These are phyloP conservation scores for Lecanicillium sp. DNA, from an alignment of 2,329 filamentous ascomycete genomes.

Conservation along the genomic window DNA sequence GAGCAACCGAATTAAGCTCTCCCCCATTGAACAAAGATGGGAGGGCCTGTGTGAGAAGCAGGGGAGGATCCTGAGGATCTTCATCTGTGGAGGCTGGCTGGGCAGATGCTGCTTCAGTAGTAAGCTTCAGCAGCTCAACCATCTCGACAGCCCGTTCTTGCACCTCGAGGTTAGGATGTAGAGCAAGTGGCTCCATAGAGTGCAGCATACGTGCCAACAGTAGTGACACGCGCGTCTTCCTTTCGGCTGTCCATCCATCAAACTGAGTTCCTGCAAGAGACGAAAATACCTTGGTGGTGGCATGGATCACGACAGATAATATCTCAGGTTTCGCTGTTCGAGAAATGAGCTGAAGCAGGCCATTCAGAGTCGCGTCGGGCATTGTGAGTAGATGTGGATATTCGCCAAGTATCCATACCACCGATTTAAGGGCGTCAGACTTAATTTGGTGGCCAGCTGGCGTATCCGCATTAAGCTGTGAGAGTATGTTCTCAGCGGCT, in stretches of 20 bases:
- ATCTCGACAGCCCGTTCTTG: constrained; percentile 94
- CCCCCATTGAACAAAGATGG: constrained; percentile 79
- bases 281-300: constrained; percentile 78
- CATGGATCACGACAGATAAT: constrained; percentile 75
- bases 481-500: constrained; percentile 71
- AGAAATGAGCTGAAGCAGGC: constrained; percentile 61
- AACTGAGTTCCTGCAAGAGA: constrained; percentile 58
- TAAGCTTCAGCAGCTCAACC: constrained; percentile 79
- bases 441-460: constrained; percentile 48
- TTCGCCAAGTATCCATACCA: constrained; percentile 84
- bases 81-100: constrained; percentile 52
- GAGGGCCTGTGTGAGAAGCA: constrained; percentile 84
- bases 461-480: constrained; percentile 45
- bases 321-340: constrained; percentile 52
- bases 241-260: constrained; percentile 61
- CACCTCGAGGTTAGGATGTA: constrained; percentile 84
- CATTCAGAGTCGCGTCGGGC: constrained; percentile 64
- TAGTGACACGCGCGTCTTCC: constrained; percentile 67
- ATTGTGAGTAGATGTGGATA: constrained; percentile 66
- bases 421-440: constrained; percentile 63
- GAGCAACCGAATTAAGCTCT: constrained; percentile 86
- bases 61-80: constrained; percentile 58
- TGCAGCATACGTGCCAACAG: constrained; percentile 76
- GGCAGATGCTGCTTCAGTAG: constrained; percentile 68
- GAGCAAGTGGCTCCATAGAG: constrained; percentile 68